Evolutionary conservation across 257 asterid genomes (phyloP).

Genomic region (Rhazya stricta): DNA sequence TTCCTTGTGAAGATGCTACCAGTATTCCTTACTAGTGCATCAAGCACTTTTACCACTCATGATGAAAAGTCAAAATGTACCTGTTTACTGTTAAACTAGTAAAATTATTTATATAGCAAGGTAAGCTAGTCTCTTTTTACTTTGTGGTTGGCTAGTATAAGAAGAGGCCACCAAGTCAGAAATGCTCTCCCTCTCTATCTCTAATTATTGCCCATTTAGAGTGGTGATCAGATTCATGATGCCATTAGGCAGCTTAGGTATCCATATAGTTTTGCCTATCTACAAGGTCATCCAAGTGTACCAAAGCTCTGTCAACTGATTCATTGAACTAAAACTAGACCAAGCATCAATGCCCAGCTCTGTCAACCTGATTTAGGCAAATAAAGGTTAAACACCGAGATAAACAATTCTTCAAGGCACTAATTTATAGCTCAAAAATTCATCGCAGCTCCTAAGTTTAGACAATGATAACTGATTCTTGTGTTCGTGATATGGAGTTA

Average conservation of each 20-base stretch:
- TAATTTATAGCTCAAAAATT: background rate
- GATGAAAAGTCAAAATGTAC: background rate
- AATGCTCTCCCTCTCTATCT: background rate
- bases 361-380: background rate
- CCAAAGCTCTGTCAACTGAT: background rate
- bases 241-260: background rate
- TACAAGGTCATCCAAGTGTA: background rate
- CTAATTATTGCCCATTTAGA: background rate
- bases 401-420: background rate
- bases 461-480: background rate
- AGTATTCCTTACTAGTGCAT: background rate
- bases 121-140: background rate
- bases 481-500: background rate
- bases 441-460: background rate
- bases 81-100: background rate
- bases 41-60: background rate
- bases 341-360: background rate
- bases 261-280: background rate
- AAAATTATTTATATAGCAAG: background rate
- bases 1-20: background rate
- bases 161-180: background rate
- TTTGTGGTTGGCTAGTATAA: background rate
- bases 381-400: background rate
- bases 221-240: background rate
- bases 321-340: background rate